Evolutionary conservation across 2,329 filamentous ascomycete species (phyloP), one percentile per base, ranked within the genome.

Genomic region (Sporothrix sp.): DNA sequence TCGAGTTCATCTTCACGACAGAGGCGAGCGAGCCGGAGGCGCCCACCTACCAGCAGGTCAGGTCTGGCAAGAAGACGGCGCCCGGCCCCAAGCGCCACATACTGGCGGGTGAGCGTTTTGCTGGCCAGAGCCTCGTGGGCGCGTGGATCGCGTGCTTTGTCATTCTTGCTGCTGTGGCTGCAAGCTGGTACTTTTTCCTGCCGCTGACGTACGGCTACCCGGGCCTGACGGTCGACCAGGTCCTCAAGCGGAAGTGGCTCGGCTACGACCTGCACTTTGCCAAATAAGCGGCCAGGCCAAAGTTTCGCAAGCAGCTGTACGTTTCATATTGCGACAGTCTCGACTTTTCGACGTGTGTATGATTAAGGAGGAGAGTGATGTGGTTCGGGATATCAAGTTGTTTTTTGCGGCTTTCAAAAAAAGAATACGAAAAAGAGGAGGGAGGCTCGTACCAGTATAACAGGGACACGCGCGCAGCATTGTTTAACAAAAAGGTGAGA

Each of bases 211-310:
- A 98, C 66, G 93, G 93, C 49, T 90, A 87, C 65, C 93, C 93
- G 4, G 91, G 91, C 30, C 75, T 98, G 61, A 79, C 75, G 51
- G 84, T 95, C 16, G 79, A 83, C 11, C 75, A 88, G 64, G 85
- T 98, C 27, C 70, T 85, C 56, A 78, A 83, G 56, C 82, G 93
- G 67, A 96, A 96, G 75, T 97, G 91, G 91, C 75, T 98, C 58
- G 86, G 87, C 57, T 98, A 97, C 66, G 93, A 98, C 66, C 76
- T 98, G 65, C 93, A 98, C 72, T 98, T 98, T 73, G 93, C 93
- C 53, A 98, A 98, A 79, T 98, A 85, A 45, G 43, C 43, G 20
- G 13, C 6, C n/a, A n/a, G n/a, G n/a, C n/a, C n/a, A n/a, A n/a
- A n/a, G n/a, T 33, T 43, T n/a, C 7, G 27, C 25, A 30, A 35